Evolutionary conservation across 2,329 filamentous ascomycete species (phyloP).

Genomic region (Ambrosiella xylebori): DNA sequence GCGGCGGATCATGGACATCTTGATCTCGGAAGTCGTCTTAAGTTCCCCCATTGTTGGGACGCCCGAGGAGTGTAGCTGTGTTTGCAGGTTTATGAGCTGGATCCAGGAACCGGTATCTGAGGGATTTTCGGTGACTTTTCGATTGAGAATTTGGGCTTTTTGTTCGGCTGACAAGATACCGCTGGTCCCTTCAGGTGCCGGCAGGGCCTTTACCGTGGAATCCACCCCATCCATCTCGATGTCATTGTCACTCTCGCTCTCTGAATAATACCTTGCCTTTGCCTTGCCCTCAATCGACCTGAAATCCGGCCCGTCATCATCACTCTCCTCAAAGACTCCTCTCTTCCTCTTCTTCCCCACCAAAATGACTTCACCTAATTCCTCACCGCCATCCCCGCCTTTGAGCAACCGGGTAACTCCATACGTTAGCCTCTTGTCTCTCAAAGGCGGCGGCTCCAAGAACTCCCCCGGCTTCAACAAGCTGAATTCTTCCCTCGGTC

Average conservation of each 20-base stretch:
- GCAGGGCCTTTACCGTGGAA: constrained; percentile 25
- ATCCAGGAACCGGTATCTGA: constrained; percentile 58
- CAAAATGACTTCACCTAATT: constrained; percentile 26
- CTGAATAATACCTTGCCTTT: constrained; percentile 30
- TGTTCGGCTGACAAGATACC: not conserved
- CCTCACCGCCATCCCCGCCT: not conserved
- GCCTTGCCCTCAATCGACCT: constrained; percentile 48
- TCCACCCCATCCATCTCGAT: constrained; percentile 2
- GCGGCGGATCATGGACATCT: constrained; percentile 61
- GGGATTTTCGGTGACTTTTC: constrained; percentile 46
- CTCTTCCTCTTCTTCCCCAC: constrained; percentile 13
- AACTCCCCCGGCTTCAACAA: constrained; percentile 28
- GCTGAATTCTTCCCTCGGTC: constrained; percentile 38
- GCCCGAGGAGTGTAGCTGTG: constrained; percentile 25
- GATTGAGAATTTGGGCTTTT: constrained; percentile 41
- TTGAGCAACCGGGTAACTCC: constrained; percentile 5
- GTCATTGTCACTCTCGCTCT: constrained; percentile 24
- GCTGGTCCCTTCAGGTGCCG: not conserved
- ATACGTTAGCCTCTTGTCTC: constrained; percentile 11
- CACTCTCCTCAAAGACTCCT: constrained; percentile 20
- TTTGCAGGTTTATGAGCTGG: constrained; percentile 62
- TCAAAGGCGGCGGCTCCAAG: constrained; percentile 4
- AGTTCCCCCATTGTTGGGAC: constrained; percentile 20
- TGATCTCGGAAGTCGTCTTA: constrained; percentile 51
- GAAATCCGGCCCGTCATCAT: constrained; percentile 37